Percentiles rank a stretch among this genome's conserved stretches.
Conservation (phyloP, 257 asterid genomes). For the Nicotiana tomentosiformis region DNA sequence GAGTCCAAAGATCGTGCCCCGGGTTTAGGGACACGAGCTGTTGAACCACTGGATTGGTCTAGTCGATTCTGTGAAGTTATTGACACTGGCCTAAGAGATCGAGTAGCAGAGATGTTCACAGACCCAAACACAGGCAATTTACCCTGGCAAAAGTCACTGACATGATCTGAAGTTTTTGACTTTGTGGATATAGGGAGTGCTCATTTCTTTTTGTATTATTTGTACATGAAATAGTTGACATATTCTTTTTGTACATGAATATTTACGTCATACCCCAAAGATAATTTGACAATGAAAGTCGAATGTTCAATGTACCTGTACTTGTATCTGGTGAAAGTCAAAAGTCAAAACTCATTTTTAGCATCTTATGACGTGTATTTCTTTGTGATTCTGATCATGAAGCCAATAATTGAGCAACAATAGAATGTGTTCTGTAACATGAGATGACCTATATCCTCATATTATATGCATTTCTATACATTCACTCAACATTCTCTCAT, state of each 20-base stretch:
- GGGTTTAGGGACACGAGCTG: slow-evolving; percentile 64
- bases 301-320: not conserved
- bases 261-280: not conserved
- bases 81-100: slow-evolving; percentile 50
- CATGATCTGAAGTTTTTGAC: not conserved
- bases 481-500: not conserved
- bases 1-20: slow-evolving; percentile 75
- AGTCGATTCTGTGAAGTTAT: slow-evolving; percentile 54
- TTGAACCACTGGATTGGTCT: slow-evolving; percentile 67
- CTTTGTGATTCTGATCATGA: not conserved
- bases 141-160: slow-evolving; percentile 51
- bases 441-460: not conserved
- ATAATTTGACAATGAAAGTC: not conserved
- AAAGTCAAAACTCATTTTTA: not conserved
- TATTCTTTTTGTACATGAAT: slow-evolving; percentile 7
- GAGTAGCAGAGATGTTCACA: slow-evolving; percentile 25
- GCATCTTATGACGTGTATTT: not conserved
- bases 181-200: not conserved
- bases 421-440: not conserved
- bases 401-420: not conserved
- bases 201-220: not conserved
- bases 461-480: not conserved
- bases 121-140: slow-evolving; percentile 38
- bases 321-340: slow-evolving; percentile 7
- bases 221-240: not conserved